Conservation (phyloP, 805 yeast species). For the Candida alai region DNA sequence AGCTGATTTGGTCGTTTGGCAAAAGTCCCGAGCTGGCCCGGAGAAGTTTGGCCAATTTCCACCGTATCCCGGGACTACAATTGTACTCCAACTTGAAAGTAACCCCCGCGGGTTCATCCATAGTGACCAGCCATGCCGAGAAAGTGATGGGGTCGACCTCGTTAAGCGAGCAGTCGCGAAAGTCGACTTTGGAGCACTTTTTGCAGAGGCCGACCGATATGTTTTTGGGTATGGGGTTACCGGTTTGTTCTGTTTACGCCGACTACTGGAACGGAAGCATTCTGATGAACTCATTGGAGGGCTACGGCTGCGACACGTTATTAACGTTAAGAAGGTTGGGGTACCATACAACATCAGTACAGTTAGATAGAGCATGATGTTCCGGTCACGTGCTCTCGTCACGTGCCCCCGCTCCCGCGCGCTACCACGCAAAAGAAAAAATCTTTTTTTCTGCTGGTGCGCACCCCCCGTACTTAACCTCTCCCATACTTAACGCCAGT, state of each 20-base stretch:
- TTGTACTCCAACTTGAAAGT: slow-evolving; percentile 39
- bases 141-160: slow-evolving; percentile 36
- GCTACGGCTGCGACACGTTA: slow-evolving; percentile 88
- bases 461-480: too few relatives aligned
- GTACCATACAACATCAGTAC: slow-evolving; percentile 54
- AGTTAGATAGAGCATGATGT: slow-evolving; percentile 64
- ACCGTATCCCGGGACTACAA: slow-evolving; percentile 61
- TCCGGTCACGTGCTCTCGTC: too few relatives aligned
- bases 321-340: slow-evolving; percentile 79
- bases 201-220: slow-evolving; percentile 69
- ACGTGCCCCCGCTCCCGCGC: too few relatives aligned
- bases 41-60: slow-evolving; percentile 60
- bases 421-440: too few relatives aligned
- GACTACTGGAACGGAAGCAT: slow-evolving; percentile 96
- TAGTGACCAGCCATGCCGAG: slow-evolving; percentile 17
- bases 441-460: too few relatives aligned
- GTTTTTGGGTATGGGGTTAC: slow-evolving; percentile 83
- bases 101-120: slow-evolving; percentile 38
- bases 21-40: slow-evolving; percentile 60
- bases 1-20: slow-evolving; percentile 83
- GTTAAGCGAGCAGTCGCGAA: slow-evolving; percentile 22
- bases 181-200: slow-evolving; percentile 58
- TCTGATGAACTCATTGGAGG: slow-evolving; percentile 78
- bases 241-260: slow-evolving; percentile 88
- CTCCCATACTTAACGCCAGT: too few relatives aligned